Conservation (phyloP, 176 grass and related monocot genomes). For the Melocanna baccifera region DNA sequence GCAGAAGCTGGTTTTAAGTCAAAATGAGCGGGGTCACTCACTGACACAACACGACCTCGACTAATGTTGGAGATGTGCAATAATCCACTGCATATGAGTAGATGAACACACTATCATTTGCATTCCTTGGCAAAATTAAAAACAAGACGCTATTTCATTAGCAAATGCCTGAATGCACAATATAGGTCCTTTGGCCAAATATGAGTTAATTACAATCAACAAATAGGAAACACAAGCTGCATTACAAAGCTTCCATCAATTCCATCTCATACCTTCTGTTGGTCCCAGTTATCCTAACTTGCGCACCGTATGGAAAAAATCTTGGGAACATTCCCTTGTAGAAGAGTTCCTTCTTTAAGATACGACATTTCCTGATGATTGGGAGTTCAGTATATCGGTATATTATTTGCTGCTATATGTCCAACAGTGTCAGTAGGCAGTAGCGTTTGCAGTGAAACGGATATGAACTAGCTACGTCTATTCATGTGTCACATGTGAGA, state of each 20-base stretch:
- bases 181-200: background rate
- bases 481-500: background rate
- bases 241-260: background rate
- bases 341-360: constrained; percentile 88
- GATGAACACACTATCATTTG: constrained; percentile 2
- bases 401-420: background rate
- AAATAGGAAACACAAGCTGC: background rate
- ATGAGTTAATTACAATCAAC: background rate
- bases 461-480: background rate
- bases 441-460: background rate
- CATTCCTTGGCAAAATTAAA: background rate
- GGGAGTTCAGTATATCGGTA: background rate
- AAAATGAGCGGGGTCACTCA: too few species aligned
- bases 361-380: constrained; percentile 66
- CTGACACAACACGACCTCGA: constrained; percentile 42
- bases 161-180: background rate
- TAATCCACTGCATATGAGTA: constrained; percentile 62
- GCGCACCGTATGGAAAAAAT: constrained; percentile 75
- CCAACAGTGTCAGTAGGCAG: background rate
- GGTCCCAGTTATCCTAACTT: constrained; percentile 67
- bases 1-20: too few species aligned
- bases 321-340: constrained; percentile 64
- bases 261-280: constrained; percentile 62
- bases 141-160: constrained; percentile 1
- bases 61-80: constrained; percentile 91